Conservation (phyloP, 352 stramenopile species). For the Phytophthora syringae region DNA sequence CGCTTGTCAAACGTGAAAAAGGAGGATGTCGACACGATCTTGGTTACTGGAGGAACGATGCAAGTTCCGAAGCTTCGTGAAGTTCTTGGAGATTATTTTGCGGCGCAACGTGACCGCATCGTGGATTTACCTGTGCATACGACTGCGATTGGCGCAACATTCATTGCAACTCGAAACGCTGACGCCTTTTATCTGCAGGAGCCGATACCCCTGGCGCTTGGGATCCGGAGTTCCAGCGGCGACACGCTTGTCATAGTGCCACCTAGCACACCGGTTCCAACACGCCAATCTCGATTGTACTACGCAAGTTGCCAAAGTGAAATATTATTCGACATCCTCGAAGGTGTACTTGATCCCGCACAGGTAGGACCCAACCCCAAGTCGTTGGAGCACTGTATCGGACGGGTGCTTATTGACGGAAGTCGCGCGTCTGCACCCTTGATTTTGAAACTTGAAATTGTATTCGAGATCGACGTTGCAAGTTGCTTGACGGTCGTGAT, state of each 20-base stretch:
- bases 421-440: slow-evolving; percentile 27
- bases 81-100: slow-evolving; percentile 31
- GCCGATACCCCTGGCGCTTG: slow-evolving; percentile 35
- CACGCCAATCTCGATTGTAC: slow-evolving; percentile 36
- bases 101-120: slow-evolving; percentile 9
- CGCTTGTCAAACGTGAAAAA: slow-evolving; percentile 19
- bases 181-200: slow-evolving; percentile 20
- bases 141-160: slow-evolving; percentile 24
- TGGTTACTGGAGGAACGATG: slow-evolving; percentile 44
- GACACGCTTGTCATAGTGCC: slow-evolving; percentile 38
- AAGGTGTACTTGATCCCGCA: slow-evolving; percentile 25
- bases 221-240: slow-evolving; percentile 40
- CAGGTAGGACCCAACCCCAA: slow-evolving; percentile 9
- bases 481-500: slow-evolving; percentile 30
- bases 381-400: slow-evolving; percentile 31
- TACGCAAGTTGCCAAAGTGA: slow-evolving; percentile 43
- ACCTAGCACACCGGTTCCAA: slow-evolving; percentile 24
- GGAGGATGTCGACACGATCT: slow-evolving; percentile 36
- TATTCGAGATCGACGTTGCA: slow-evolving; percentile 33
- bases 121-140: slow-evolving; percentile 24
- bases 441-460: slow-evolving; percentile 45
- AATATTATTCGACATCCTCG: slow-evolving; percentile 39
- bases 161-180: slow-evolving; percentile 13
- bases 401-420: slow-evolving; percentile 31
- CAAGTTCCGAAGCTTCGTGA: slow-evolving; percentile 32